Conservation (phyloP, 179 eudicot genomes). For the Actinidia polygama region DNA sequence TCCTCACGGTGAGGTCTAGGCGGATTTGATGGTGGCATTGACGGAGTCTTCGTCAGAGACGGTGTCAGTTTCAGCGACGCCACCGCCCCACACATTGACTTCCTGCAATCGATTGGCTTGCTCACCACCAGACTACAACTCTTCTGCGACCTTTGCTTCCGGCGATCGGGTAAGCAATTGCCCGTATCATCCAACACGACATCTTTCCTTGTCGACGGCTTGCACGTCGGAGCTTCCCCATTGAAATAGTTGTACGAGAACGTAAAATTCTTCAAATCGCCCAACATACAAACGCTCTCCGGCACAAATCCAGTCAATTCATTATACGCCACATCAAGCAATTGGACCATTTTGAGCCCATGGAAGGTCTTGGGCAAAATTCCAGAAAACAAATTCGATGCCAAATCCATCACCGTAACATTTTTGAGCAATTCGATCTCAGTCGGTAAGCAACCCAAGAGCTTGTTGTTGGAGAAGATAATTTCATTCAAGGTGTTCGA, state of each 20-base stretch:
- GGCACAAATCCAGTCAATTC: conserved; percentile 52
- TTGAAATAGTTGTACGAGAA: conserved; percentile 55
- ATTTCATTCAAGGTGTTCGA: conserved; percentile 47
- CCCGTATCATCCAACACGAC: conserved; percentile 28
- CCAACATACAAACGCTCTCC: conserved; percentile 52
- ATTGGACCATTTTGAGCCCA: conserved; percentile 35
- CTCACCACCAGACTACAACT: conserved; percentile 29
- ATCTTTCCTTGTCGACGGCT: conserved; percentile 32
- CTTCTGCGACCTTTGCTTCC: conserved; percentile 49
- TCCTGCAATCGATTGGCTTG: conserved; percentile 45
- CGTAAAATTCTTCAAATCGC: conserved; percentile 36
- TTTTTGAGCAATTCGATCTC: conserved; percentile 51
- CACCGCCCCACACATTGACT: conserved; percentile 23
- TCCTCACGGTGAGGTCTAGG: too few species aligned
- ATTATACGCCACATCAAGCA: conserved; percentile 49
- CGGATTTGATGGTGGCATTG: not conserved
- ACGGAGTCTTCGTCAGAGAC: conserved; percentile 4
- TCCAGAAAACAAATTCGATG: conserved; percentile 55
- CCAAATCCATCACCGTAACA: conserved; percentile 44
- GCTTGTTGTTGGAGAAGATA: conserved; percentile 44
- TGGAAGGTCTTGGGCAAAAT: conserved; percentile 47
- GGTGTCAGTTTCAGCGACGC: not conserved
- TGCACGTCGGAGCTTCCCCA: conserved; percentile 39
- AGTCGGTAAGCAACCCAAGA: conserved; percentile 68
- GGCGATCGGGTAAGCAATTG: conserved; percentile 56